Evolutionary conservation across 768 basidiomycete genomes (phyloP).

Genomic region (Mycena leptocephala): DNA sequence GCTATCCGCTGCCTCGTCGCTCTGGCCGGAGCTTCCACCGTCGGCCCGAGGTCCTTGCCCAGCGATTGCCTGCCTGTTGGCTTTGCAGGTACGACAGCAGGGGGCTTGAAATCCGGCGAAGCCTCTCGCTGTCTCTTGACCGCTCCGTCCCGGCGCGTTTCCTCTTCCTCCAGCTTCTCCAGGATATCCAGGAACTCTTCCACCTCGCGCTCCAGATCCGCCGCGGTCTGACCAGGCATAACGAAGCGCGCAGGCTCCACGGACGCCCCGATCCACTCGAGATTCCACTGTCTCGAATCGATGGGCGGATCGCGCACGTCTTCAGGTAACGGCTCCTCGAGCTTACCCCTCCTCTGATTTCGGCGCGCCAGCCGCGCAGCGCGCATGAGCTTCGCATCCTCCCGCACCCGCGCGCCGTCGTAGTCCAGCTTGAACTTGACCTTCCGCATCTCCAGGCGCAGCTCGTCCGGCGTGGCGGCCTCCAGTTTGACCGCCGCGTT

Average conservation of each 20-base stretch:
- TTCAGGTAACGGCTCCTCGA: constrained; percentile 32
- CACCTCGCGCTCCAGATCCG: constrained; percentile 26
- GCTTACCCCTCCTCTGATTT: background rate
- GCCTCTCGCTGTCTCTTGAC: background rate
- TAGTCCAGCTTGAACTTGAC: constrained; percentile 71
- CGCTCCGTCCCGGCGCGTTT: background rate
- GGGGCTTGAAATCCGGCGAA: constrained; percentile 32
- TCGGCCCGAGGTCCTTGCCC: constrained; percentile 10
- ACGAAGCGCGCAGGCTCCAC: constrained; percentile 29
- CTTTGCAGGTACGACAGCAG: background rate
- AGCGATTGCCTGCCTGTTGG: background rate
- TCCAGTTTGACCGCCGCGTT: constrained; percentile 51
- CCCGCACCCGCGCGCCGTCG: constrained; percentile 39
- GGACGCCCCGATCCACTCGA: constrained; percentile 51
- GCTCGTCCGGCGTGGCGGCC: constrained; percentile 56
- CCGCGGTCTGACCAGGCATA: constrained; percentile 34
- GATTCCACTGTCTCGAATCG: constrained; percentile 68
- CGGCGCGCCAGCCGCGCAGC: constrained; percentile 18
- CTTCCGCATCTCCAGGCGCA: constrained; percentile 69
- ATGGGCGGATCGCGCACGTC: constrained; percentile 82
- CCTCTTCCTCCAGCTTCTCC: constrained; percentile 32
- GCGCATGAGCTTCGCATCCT: constrained; percentile 34
- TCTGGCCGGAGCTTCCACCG: background rate
- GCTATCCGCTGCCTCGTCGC: background rate
- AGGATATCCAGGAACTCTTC: constrained; percentile 27